Evolutionary conservation across 2,329 filamentous ascomycete genomes (phyloP), one percentile per base, ranked within the genome.

Genomic region (Achaetomium macrosporum): DNA sequence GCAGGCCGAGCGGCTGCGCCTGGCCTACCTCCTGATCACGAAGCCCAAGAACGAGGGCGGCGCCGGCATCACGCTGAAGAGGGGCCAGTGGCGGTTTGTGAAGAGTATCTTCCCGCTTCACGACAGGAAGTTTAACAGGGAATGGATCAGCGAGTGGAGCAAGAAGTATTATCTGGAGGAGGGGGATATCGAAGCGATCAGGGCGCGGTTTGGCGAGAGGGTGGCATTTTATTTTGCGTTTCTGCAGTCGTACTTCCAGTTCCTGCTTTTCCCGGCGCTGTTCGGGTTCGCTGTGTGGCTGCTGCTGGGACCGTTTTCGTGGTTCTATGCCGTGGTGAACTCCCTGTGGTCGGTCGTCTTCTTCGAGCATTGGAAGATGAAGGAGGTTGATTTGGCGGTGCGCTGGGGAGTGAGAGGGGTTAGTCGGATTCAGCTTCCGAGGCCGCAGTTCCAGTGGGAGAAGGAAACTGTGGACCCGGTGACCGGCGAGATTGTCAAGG

Each of bases 161-260:
- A 82, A 77, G 46, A 87, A 87, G 67, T 86, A 85, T 56, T 76
- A 84, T 41, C 73, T 91, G 20, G 81, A 82, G 50, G 71, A 82
- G 35, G 68, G 76, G 46, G 81, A 90, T 62, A 73, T 95, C n/a
- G 82, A 87, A 64, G 77, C 81, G 43, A 90, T 95, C 57, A 81
- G 87, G 25, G 78, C 90, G 65, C 77, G 84, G 58, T 90, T 90
- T 67, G 89, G 89, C 45, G 86, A 92, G 68, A 86, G 83, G 66
- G 87, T 96, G 54, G 92, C 88, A 35, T 95, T 95, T 69, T 97
- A 97, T 73, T 97, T 96, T 68, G 90, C 91, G 37, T 97, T 97
- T 65, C 79, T 95, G 31, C 88, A 95, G 65, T 86, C 86, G 33
- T 97, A 97, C 71, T 95, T 95, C 66, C 77, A 82, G 54, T 95